Evolutionary conservation across 139 green algal species (phyloP), one percentile per base, ranked within the genome.

Genomic region (Edaphochlamys debaryana): DNA sequence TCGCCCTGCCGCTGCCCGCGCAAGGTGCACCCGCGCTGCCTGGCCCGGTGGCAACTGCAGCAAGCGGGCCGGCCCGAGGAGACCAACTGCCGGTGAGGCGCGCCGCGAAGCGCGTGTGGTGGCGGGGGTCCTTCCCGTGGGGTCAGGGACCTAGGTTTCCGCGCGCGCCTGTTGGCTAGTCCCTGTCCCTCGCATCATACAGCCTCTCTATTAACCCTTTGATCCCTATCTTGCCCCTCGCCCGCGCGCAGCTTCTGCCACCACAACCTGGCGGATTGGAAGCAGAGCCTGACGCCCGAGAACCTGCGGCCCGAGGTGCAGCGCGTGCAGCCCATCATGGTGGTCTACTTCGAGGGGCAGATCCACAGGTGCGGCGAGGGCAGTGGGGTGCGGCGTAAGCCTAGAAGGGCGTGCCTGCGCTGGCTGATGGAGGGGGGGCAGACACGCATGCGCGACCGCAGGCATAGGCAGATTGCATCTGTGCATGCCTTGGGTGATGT

Each of bases 341-440:
- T 94, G 23, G 91, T 94, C 0, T 93, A 93, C 80, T 93, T 93
- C 76, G 90, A 93, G 78, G 90, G 90, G 20, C 85, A 93, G 69
- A 93, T 94, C 67, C 89, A 93, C 85, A 84, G 86, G 88, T 89
- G 68, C 42, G 68, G 29, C 17, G n/a, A 37, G 67, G 20, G 67
- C 20, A 40, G n/a, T n/a, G n/a, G n/a, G n/a, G n/a, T n/a, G n/a
- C n/a, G n/a, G n/a, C n/a, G n/a, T n/a, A n/a, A n/a, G n/a, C n/a
- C n/a, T n/a, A n/a, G 9, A 68, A 40, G 30, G 17, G 15, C 22
- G 41, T 79, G 70, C 30, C n/a, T n/a, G n/a, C n/a, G n/a, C n/a
- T n/a, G n/a, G n/a, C n/a, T n/a, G n/a, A n/a, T n/a, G n/a, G n/a
- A n/a, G n/a, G n/a, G n/a, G n/a, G n/a, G n/a, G n/a, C n/a, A n/a